Evolutionary conservation across 352 stramenopile species (phyloP).

Genomic region (Phytophthora multivora): DNA sequence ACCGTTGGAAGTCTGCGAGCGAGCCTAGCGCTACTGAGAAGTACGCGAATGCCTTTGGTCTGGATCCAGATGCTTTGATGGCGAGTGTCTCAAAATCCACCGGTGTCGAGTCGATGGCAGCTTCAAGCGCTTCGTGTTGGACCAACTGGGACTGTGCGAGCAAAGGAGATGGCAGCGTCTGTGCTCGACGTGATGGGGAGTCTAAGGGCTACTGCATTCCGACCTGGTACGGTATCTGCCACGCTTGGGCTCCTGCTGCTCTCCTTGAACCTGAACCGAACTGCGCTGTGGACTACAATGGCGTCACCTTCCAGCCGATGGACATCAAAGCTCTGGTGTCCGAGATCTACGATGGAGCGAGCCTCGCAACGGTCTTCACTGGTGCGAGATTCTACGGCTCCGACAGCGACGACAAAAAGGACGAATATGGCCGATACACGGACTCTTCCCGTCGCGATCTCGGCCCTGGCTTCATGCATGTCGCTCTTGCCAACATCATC

Average conservation of each 20-base stretch:
- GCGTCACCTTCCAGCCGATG: constrained; percentile 51
- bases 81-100: constrained; percentile 38
- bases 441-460: constrained; percentile 50
- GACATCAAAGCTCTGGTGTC: constrained; percentile 58
- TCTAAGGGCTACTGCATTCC: constrained; percentile 48
- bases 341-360: constrained; percentile 46
- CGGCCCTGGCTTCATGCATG: constrained; percentile 54
- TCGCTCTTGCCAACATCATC: constrained; percentile 53
- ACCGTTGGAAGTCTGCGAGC: constrained; percentile 34
- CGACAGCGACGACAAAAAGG: constrained; percentile 21
- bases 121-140: constrained; percentile 28
- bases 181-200: constrained; percentile 35
- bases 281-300: constrained; percentile 45
- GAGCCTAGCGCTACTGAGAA: constrained; percentile 43
- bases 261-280: constrained; percentile 50
- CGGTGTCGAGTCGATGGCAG: constrained; percentile 38
- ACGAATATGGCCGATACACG: constrained; percentile 54
- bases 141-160: constrained; percentile 38
- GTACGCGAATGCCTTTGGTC: constrained; percentile 48
- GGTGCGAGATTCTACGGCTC: constrained; percentile 41
- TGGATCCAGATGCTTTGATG: constrained; percentile 42
- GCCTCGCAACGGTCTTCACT: constrained; percentile 47
- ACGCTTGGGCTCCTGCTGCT: constrained; percentile 46
- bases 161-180: constrained; percentile 34
- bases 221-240: constrained; percentile 55